Evolutionary conservation across 2,329 filamentous ascomycete species (phyloP), one percentile per base, ranked within the genome.

Genomic region (Herpotrichia juniperi): DNA sequence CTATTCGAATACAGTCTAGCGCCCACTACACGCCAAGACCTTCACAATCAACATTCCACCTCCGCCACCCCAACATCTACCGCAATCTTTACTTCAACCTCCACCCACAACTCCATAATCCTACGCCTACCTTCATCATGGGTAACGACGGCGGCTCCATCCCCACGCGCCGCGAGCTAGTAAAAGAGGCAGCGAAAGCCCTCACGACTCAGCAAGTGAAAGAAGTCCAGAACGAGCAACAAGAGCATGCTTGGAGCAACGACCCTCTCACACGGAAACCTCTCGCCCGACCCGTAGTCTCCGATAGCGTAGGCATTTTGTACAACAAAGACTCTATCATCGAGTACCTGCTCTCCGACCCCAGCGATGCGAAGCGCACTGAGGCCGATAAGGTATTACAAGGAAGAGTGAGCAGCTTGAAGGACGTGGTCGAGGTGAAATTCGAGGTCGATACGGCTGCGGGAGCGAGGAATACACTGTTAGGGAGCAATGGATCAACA

Each of bases 81-180:
- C 12, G 16, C 39, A 9, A 25, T 22, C 16, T 7, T 16, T 25
- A 8, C 26, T 22, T 28, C 40, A 11, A 32, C 42, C 21, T 25
- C 43, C 28, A 46, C 28, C 10, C 19, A 32, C 44, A 30, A 53
- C 42, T 28, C 26, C 40, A n/a, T n/a, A 22, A 14, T 26, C 25
- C 14, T 32, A 35, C 50, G 25, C 11, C 35, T 17, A 22, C 40
- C 24, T 25, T 17, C 25, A 12, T 46, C 64, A 97, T 99, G 94
- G 94, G 94, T 72, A 99, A 99, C 78, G 94, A 99, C 74, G 94
- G 94, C 63, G 94, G 94, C 72, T 86, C 91, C 62, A 99, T 99
- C 63, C 94, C 94, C 4, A 97, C 89, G 58, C 90, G 96, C 26
- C 89, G 92, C 68, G 96, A 99, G 76, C 90, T 99, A 40, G 94